phyloP scores from a whole-genome alignment of 108 stramenopile genomes.

The Cyclostephanos invisitatus region DNA sequence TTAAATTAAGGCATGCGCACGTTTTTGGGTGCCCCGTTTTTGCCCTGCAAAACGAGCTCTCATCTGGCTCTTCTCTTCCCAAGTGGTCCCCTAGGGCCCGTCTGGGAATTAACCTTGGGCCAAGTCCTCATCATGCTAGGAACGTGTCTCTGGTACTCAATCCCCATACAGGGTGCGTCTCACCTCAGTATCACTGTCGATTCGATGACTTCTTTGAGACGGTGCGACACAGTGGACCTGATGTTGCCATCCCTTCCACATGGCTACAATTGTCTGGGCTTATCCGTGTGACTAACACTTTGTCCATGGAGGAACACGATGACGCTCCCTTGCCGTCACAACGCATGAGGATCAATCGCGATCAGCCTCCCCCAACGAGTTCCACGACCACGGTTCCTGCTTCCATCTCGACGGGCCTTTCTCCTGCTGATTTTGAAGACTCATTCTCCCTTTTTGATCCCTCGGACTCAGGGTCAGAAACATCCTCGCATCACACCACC shows the following conservation, averaged over 20 bases:
- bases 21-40: slow-evolving; percentile 32
- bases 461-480: not conserved
- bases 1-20: slow-evolving; percentile 11
- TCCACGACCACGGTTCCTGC: too few species aligned
- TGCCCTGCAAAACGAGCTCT: slow-evolving; percentile 18
- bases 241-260: not conserved
- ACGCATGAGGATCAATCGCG: not conserved
- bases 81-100: slow-evolving; percentile 30
- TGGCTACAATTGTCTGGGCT: slow-evolving; percentile 1
- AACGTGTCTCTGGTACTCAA: slow-evolving; percentile 29
- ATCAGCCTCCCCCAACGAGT: too few species aligned
- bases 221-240: not conserved
- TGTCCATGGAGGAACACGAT: not conserved
- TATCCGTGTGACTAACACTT: not conserved
- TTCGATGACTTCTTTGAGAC: slow-evolving; percentile 31
- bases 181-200: slow-evolving; percentile 40
- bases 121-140: slow-evolving; percentile 7
- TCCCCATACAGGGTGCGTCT: slow-evolving; percentile 33
- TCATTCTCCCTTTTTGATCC: not conserved
- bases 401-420: too few species aligned
- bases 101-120: too few species aligned
- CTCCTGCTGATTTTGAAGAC: not conserved
- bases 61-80: not conserved
- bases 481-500: too few species aligned
- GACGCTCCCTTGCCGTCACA: not conserved